These are phyloP conservation scores for Trichophyton rubrum DNA, from an alignment of 2,329 filamentous ascomycete genomes.

Conservation along the genomic window DNA sequence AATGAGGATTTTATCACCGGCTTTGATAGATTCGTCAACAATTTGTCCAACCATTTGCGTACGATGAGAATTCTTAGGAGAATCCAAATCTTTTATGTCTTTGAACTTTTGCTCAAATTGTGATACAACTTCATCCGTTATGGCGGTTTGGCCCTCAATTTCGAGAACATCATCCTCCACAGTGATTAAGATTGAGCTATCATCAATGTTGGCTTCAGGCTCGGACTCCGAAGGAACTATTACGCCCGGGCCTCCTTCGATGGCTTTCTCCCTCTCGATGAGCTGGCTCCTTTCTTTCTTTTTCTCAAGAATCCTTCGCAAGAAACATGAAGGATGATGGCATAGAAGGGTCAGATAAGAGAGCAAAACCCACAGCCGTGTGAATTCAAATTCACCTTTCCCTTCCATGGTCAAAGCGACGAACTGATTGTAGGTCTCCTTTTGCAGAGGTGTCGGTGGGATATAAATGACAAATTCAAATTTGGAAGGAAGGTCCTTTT, in stretches of 20 bases:
- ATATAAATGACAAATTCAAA: conserved; percentile 70
- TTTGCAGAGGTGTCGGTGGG: conserved; percentile 55
- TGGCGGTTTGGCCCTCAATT: not conserved
- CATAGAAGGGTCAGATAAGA: conserved; percentile 42
- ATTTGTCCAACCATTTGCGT: conserved; percentile 56
- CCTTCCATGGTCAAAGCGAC: conserved; percentile 25
- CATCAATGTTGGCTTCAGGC: conserved; percentile 7
- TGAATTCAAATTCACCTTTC: conserved; percentile 24
- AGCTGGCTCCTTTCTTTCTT: conserved; percentile 10
- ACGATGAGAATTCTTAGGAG: conserved; percentile 52
- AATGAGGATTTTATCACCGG: conserved; percentile 62
- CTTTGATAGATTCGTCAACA: conserved; percentile 48
- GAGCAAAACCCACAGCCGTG: conserved; percentile 45
- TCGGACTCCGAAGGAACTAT: conserved; percentile 9
- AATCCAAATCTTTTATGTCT: conserved; percentile 23
- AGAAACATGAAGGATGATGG: conserved; percentile 46
- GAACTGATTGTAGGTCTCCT: conserved; percentile 47
- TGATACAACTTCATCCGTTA: conserved; percentile 8
- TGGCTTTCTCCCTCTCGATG: not conserved
- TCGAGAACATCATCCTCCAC: not conserved
- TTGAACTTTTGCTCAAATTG: conserved; percentile 20
- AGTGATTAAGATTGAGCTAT: not conserved
- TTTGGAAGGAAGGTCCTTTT: conserved; percentile 58
- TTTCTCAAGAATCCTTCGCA: conserved; percentile 35
- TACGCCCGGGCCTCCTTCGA: not conserved